Base-by-base conservation (phyloP, 257 asterid species). In the Linderniella brevidens region DNA sequence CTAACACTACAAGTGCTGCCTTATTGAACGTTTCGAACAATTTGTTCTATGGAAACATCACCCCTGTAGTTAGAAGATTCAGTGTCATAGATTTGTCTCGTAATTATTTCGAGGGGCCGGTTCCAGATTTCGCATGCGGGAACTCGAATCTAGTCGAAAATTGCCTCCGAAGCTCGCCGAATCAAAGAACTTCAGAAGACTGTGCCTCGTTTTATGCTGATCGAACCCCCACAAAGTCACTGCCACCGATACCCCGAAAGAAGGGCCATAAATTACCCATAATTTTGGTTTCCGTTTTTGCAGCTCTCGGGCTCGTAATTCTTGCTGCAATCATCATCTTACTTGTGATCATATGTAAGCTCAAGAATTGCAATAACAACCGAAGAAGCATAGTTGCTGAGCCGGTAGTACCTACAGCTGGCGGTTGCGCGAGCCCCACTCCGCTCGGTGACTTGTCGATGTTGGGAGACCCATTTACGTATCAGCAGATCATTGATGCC, bases 401-500 rank as follows among this genome's bases (percentile, higher is more conserved):
- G 13, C 92, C 92, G 0, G 75, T 68, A 63, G 87, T 86, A 7
- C 56, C 77, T 0, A 70, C 61, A 51, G 72, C 73, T 58, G 70
- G 64, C 40, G 73, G 58, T 68, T 65, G 42, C 74, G 80, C 79
- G 37, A 65, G 76, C 40, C 67, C 80, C 1, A 52, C 78, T 0
- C 53, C 74, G 19, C 76, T 80, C 0, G 79, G 80, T 46, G 55
- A 76, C 53, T 68, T 78, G 25, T 69, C 94, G 19, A 66, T 63
- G 57, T 64, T 71, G 11, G 98, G 98, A 48, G 82, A 84, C 54
- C 45, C 74, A 37, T 80, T 74, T 59, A 73, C 98, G 0, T 81
- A 81, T 68, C 69, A 77, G 68, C 94, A 90, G 72, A 81, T 90
- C 63, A 78, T 81, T 46, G 74, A 59, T 44, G 92, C 96, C 37